Percentiles rank a stretch among this genome's conserved stretches.
phyloP scores from a whole-genome alignment of 176 grass and related monocot species.

The Avena insularis region DNA sequence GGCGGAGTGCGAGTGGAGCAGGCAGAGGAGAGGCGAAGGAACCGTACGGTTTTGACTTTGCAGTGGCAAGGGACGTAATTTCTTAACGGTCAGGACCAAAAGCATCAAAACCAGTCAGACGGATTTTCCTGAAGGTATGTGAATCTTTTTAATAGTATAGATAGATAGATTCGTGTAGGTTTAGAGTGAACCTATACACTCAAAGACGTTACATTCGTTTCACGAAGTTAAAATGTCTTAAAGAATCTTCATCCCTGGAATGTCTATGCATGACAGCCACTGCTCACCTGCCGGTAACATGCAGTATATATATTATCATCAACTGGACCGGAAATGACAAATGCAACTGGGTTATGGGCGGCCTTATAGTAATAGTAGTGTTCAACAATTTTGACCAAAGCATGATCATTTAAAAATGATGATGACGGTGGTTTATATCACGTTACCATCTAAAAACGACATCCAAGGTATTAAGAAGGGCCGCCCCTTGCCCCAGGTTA shows the following conservation, averaged over 20 bases:
- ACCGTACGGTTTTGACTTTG: no score
- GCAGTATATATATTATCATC: constrained; percentile 24
- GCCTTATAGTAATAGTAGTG: constrained; percentile 36
- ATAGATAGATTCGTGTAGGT: no score
- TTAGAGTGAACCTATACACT: no score
- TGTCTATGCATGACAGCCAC: constrained; percentile 14
- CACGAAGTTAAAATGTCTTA: no score
- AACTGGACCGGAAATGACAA: constrained; percentile 19
- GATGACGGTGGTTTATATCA: constrained; percentile 11
- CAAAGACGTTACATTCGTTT: no score
- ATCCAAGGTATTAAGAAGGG: background rate
- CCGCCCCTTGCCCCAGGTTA: constrained; percentile 55
- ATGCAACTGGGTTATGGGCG: constrained; percentile 31
- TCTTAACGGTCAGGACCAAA: no score
- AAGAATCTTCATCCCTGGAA: background rate
- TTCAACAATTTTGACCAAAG: background rate
- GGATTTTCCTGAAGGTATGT: no score
- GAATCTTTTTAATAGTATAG: no score
- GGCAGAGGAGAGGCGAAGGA: no score
- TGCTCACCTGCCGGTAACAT: background rate
- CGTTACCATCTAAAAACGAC: constrained; percentile 23
- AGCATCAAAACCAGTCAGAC: no score
- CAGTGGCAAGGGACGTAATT: no score
- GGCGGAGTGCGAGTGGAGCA: no score
- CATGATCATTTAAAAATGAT: background rate